Conservation (phyloP, 2,329 filamentous ascomycete genomes). For the Paracorniculantispora psalliotae region DNA sequence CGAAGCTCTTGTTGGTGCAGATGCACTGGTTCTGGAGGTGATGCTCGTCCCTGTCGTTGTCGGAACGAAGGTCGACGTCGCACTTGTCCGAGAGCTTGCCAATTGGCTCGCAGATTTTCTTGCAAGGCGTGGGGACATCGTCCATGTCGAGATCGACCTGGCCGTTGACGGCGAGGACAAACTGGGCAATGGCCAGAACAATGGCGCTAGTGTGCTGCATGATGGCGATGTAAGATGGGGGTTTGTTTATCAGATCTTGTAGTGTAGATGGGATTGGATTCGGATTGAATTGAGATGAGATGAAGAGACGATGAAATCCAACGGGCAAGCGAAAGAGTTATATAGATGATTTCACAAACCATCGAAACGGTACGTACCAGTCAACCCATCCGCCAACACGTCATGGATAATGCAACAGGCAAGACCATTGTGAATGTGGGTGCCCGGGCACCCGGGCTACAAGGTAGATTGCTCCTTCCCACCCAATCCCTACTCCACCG, state of each 20-base stretch:
- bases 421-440: neutral
- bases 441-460: neutral
- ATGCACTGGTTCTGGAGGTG: conserved; percentile 35
- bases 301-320: neutral
- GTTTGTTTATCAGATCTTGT: neutral
- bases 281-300: neutral
- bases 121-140: conserved; percentile 30
- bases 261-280: neutral
- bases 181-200: neutral
- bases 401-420: neutral
- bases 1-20: conserved; percentile 37
- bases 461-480: neutral
- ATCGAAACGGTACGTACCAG: neutral
- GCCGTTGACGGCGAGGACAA: conserved; percentile 17
- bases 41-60: conserved; percentile 30
- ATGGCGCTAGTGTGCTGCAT: neutral
- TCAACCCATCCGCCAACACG: neutral
- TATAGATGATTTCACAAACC: neutral
- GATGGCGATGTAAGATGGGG: neutral
- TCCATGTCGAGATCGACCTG: conserved; percentile 29
- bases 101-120: conserved; percentile 32
- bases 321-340: neutral
- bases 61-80: conserved; percentile 26
- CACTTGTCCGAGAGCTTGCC: conserved; percentile 31
- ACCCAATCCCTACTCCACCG: neutral